Conservation (phyloP, 768 basidiomycete species). For the Tylopilus vinaceipallidus region DNA sequence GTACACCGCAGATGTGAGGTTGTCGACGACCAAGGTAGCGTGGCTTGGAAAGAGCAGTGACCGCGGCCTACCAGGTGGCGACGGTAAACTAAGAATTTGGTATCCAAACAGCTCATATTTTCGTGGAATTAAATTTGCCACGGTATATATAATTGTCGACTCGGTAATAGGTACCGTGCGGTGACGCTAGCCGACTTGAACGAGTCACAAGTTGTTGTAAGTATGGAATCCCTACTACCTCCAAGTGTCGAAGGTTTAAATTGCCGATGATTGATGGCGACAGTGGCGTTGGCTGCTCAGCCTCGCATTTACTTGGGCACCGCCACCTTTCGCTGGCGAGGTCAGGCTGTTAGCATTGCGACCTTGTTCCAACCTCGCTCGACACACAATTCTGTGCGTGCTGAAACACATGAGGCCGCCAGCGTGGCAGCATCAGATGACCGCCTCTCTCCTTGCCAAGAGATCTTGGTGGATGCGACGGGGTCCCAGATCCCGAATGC, state of each 20-base stretch:
- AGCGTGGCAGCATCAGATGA: slow-evolving; percentile 3
- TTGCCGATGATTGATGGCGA: slow-evolving; percentile 23
- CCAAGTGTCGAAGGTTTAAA: not conserved
- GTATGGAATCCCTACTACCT: not conserved
- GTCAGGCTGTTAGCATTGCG: slow-evolving; percentile 24
- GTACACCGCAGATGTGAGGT: slow-evolving; percentile 64
- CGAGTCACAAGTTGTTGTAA: not conserved
- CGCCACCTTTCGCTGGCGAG: slow-evolving; percentile 15
- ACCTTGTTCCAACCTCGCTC: slow-evolving; percentile 24
- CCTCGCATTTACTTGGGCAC: slow-evolving; percentile 18
- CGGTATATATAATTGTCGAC: not conserved
- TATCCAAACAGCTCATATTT: not conserved
- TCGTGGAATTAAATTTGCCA: not conserved
- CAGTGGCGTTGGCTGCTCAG: slow-evolving; percentile 25
- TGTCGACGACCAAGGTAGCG: slow-evolving; percentile 47
- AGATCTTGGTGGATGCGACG: not conserved
- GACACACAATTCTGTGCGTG: slow-evolving; percentile 12
- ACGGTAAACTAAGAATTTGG: slow-evolving; percentile 17
- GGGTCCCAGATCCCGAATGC: not conserved
- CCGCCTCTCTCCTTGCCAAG: not conserved
- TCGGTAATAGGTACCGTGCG: slow-evolving; percentile 4
- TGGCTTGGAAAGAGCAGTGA: slow-evolving; percentile 27
- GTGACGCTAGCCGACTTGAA: not conserved
- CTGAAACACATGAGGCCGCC: slow-evolving; percentile 12
- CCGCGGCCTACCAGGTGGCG: not conserved